phyloP scores from a whole-genome alignment of 2,329 filamentous ascomycete genomes.

The Blastomyces gilchristii region DNA sequence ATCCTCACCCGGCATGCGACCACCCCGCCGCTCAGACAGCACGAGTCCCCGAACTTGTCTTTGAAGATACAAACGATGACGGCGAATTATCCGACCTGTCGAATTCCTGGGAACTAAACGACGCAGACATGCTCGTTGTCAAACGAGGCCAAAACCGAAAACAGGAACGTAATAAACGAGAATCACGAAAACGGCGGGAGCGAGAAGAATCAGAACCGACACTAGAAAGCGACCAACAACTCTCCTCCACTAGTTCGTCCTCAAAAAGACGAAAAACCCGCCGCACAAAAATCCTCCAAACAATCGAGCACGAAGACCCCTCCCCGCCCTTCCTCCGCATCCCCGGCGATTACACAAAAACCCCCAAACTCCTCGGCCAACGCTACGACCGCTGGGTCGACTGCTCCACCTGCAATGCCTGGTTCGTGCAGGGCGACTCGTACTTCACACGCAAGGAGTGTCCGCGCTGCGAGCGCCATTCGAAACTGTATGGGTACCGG shows the following conservation, averaged over 20 bases:
- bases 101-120: conserved; percentile 22
- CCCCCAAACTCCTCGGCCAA: conserved; percentile 62
- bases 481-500: conserved; percentile 84
- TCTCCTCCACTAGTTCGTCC: conserved; percentile 8
- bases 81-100: conserved; percentile 22
- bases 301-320: conserved; percentile 28
- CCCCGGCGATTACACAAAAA: conserved; percentile 75
- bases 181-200: not conserved
- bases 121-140: conserved; percentile 17
- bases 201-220: not conserved
- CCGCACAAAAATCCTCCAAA: conserved; percentile 22
- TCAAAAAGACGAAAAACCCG: conserved; percentile 18
- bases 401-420: conserved; percentile 69
- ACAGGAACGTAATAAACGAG: not conserved
- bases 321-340: conserved; percentile 36
- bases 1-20: not conserved
- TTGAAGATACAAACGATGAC: conserved; percentile 14
- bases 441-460: conserved; percentile 80
- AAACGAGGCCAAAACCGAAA: conserved; percentile 9
- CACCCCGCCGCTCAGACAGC: conserved; percentile 11
- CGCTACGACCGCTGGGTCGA: conserved; percentile 75
- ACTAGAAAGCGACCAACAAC: not conserved
- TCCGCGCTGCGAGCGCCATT: conserved; percentile 87
- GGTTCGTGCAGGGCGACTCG: conserved; percentile 80
- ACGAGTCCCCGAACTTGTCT: conserved; percentile 22